Evolutionary conservation across 1,284 basidiomycete species (phyloP), one percentile per base, ranked within the genome.

Genomic region (Trametes versicolor): DNA sequence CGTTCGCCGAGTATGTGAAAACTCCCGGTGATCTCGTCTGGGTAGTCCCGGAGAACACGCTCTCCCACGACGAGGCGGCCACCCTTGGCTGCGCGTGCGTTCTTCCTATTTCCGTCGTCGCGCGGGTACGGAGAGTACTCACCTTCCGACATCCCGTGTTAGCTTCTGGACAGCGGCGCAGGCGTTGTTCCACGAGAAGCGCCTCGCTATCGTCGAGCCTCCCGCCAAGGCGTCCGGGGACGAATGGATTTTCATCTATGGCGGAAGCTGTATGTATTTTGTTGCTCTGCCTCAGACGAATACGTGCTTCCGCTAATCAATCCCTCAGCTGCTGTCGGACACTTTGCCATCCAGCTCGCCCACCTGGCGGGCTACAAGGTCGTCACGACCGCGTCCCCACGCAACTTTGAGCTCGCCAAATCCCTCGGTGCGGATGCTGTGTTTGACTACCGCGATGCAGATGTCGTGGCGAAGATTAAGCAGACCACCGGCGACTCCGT

Each of bases 311-410:
- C n/a, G 15, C 54, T 21, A 15, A 4, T 7, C 19, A 12, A 32
- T 21, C 13, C 21, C 13, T 21, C 62, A 71, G 73, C 71, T 34
- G 65, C 70, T 21, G 82, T 84, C 32, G 83, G 83, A 1, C 72
- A 80, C n/a, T 83, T 78, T 69, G 80, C 79, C 0, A 71, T 84
- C 27, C 82, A 84, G 67, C 75, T 85, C 39, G 80, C 80, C 36
- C 78, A 78, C 62, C 60, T 78, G 17, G 68, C 78, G 1, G 83
- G 83, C 15, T 80, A 80, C 70, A 76, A 75, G 47, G 79, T 82
- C 47, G 74, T 79, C 58, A 76, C 82, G 1, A 80, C 80, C 17
- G 76, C 80, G n/a, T 81, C 80, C 2, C 77, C 80, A 1, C 75
- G 74, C 37, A 81, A 82, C 67, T 76, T 72, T 52, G 78, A 76